Evolutionary conservation across 2,329 filamentous ascomycete genomes (phyloP), one percentile per base, ranked within the genome.

Genomic region (Mariannaea sp.): DNA sequence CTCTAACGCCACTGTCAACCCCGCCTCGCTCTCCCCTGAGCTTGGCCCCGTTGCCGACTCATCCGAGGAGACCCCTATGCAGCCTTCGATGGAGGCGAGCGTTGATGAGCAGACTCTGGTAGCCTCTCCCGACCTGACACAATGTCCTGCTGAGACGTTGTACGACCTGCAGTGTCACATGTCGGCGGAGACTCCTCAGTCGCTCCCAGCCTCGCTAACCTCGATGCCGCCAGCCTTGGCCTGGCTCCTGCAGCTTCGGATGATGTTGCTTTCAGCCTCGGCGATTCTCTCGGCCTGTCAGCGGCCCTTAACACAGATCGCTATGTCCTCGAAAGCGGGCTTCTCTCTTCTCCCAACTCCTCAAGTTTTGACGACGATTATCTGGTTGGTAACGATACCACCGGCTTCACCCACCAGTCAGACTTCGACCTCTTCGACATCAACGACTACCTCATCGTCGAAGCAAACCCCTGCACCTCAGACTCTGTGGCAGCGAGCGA

Each of bases 81-180:
- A 71, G 35, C 45, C 61, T n/a, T 53, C 54, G 26, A 55, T 53
- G 14, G 65, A 68, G 19, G 54, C 55, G 24, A 56, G 59, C 50
- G 27, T 56, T 51, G 58, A 41, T 40, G 63, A 71, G 64, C 56
- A 59, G 57, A 66, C 62, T 45, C 39, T 60, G 59, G 65, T 68
- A 64, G 68, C 75, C 78, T 83, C 87, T 77, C 82, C 89, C 85
- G 90, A 95, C 83, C 79, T 85, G 94, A 94, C 92, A 97, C 94
- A 97, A 97, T 92, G 95, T 96, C 92, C 94, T 97, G 94, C 94
- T 83, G 94, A 84, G 92, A 88, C 97, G 93, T 97, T 97, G 94
- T 97, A 88, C 74, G 94, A 96, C 94, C 94, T 96, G 94, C 94
- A 89, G 94, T 99, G 94, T 97, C 94, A 87, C 93, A 92, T 85